Evolutionary conservation across 345 rosid species (phyloP).

Genomic region (Gossypium longicalyx): DNA sequence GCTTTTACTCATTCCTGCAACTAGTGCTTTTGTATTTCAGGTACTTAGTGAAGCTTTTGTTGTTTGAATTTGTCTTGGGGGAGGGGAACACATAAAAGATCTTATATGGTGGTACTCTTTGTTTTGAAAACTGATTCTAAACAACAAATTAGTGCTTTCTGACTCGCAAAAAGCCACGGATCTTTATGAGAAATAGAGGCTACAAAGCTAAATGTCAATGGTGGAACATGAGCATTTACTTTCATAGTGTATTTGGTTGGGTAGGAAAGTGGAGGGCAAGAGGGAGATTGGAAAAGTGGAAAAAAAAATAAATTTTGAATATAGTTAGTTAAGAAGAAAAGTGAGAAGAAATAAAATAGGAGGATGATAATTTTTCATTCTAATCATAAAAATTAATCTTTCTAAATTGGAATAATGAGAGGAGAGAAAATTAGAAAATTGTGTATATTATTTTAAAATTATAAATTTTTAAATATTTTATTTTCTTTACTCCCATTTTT

Average conservation of each 20-base stretch:
- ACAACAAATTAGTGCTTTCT: not conserved
- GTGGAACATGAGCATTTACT: conserved; percentile 26
- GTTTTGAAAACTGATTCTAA: not conserved
- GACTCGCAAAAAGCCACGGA: conserved; percentile 67
- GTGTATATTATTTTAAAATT: too few relatives aligned
- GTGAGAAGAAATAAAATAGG: too few relatives aligned
- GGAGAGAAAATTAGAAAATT: too few relatives aligned
- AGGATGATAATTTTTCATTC: too few relatives aligned
- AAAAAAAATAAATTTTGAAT: too few relatives aligned
- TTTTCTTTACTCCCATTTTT: too few relatives aligned
- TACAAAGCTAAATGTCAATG: conserved; percentile 27
- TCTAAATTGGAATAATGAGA: too few relatives aligned
- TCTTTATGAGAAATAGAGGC: conserved; percentile 67
- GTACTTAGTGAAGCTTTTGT: conserved; percentile 28
- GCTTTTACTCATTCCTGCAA: conserved; percentile 45
- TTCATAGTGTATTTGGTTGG: not conserved
- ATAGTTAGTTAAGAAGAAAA: too few relatives aligned
- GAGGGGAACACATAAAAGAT: not conserved
- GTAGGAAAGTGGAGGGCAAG: too few relatives aligned
- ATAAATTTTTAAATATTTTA: too few relatives aligned
- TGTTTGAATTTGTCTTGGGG: not conserved
- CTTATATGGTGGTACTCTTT: not conserved
- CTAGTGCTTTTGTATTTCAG: conserved; percentile 58
- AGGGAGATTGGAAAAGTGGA: too few relatives aligned
- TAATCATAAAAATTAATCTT: too few relatives aligned